Evolutionary conservation across 306 rosid species (phyloP), one percentile per base, ranked within the genome.

Genomic region (Senna tora): DNA sequence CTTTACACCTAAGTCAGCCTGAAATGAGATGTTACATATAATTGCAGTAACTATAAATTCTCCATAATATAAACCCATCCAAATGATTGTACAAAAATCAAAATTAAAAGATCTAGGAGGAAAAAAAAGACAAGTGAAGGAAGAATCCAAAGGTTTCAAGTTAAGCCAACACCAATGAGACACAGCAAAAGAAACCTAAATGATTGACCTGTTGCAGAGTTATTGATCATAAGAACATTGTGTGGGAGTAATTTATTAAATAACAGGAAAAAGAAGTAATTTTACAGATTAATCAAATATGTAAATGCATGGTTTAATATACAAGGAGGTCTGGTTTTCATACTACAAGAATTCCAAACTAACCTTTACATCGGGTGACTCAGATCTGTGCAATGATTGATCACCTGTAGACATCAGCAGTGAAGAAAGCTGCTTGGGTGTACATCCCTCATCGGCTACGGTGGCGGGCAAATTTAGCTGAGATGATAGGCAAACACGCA

Each of bases 1-100:
- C 92, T 95, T 95, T 25, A 95, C 97, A 60, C 99, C 99, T 41
- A 95, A 85, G 86, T 95, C 99, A 67, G 97, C 96, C 99, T 95
- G 93, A 76, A 83, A 78, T 19, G 16, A 75, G 64, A 41, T 49
- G 65, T 67, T 51, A 21, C 46, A 58, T 60, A 77, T 68, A 57
- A 88, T 65, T 59, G 43, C 50, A 73, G 57, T 47, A 73, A 82
- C 74, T n/a, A 46, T 38, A 76, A 79, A 57, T 56, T 52, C 16
- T 11, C 58, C 43, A 69, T 30, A 69, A 45, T 30, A 65, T 21
- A 64, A 20, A 36, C 61, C 43, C 72, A 57, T 17, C 20, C 43
- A 41, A 67, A 46, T n/a, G 9, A 13, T 34, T 56, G 66, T 54
- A 22, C 2, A 15, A 45, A 25, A 47, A n/a, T 60, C 13, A 15